Base-by-base conservation (phyloP, 495 filamentous ascomycete genomes). In the Trypethelium eluteriae region DNA sequence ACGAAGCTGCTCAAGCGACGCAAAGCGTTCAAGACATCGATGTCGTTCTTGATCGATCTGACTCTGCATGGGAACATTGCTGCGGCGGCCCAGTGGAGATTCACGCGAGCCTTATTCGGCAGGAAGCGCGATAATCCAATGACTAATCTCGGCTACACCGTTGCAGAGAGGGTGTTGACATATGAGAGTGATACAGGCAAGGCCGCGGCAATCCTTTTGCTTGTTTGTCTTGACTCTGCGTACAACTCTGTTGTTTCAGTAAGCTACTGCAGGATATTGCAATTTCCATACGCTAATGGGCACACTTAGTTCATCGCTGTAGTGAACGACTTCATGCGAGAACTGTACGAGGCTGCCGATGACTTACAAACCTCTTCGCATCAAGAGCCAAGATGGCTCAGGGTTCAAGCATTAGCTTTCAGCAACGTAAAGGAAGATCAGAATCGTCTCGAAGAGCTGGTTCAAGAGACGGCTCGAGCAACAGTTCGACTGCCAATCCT, bases 1-100 rank as follows among this genome's bases (percentile, higher is more conserved):
- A 71, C 71, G 14, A 70, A 66, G 38, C n/a, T 69, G 53, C 66
- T 53, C 47, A 69, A 69, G 50, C 67, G 71, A 18, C 59, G 71
- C 9, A 65, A 35, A 32, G 71, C 64, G 3, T 73, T 68, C 56
- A 71, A 64, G 50, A 56, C 32, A 11, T 73, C 71, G 10, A 71
- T 73, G 67, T 46, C 67, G 18, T 70, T 73, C 38, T 66, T 73
- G 36, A 64, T 44, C 25, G 39, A 65, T 38, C 61, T 71, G 12
- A 61, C 70, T 39, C 63, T 66, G 41, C 53, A 67, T 34, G 71
- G 66, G 18, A 71, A 69, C 36, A 41, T 71, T 49, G 61, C n/a
- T 50, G 57, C 53, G 49, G 70, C 70, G 38, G 64, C 36, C 38
- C 63, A 62, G 62, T 70, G 46, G 47, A 38, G 66, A 35, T 16